phyloP scores from a whole-genome alignment of 2,329 filamentous ascomycete genomes.

The Aspergillus sp. region DNA sequence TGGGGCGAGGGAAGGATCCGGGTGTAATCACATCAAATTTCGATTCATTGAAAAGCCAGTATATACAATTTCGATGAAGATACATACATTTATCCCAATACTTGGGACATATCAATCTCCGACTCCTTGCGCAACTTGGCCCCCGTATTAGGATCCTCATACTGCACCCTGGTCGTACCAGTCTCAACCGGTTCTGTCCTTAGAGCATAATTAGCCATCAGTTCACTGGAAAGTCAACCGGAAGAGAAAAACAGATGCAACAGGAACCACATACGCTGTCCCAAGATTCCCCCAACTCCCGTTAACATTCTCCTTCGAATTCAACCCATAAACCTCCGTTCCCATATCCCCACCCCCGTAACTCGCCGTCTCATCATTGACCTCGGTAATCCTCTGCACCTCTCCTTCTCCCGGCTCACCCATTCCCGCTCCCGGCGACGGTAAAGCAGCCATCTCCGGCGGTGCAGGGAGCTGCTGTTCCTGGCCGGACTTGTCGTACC shows the following conservation, averaged over 20 bases:
- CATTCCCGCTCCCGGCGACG: background rate
- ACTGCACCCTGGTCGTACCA: slow-evolving; percentile 1
- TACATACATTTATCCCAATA: background rate
- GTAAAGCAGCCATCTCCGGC: background rate
- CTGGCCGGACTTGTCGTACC: slow-evolving; percentile 27
- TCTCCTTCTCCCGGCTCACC: slow-evolving; percentile 15
- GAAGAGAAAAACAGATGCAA: background rate
- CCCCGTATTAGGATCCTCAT: slow-evolving; percentile 17
- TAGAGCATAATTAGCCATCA: background rate
- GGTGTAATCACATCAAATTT: slow-evolving; percentile 4
- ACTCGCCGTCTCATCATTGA: slow-evolving; percentile 16
- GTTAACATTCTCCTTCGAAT: background rate
- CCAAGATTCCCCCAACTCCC: background rate
- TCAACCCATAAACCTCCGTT: background rate
- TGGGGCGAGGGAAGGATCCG: slow-evolving; percentile 27
- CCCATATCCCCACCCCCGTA: slow-evolving; percentile 6
- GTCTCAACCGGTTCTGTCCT: background rate
- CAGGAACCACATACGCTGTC: background rate
- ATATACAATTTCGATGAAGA: background rate
- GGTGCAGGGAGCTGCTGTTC: slow-evolving; percentile 15
- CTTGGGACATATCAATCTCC: slow-evolving; percentile 11
- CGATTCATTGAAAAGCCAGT: background rate
- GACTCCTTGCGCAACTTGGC: slow-evolving; percentile 7
- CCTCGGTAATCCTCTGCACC: slow-evolving; percentile 21
- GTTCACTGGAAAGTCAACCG: background rate